Percentiles rank a stretch among this genome's conserved stretches.
phyloP scores from a whole-genome alignment of 176 grass and related monocot species.

The Urochloa ruziziensis region DNA sequence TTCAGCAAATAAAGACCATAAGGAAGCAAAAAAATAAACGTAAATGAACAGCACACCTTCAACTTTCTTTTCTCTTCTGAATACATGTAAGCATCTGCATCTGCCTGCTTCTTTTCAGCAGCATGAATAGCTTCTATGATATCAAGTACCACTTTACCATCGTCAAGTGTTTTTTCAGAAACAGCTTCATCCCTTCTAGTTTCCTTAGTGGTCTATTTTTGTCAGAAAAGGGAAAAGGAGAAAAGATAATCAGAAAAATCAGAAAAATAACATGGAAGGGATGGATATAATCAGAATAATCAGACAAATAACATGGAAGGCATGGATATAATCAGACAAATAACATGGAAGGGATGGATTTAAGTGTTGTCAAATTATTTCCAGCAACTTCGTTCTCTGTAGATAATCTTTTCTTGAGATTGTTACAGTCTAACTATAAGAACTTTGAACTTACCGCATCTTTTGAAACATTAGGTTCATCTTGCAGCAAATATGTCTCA shows the following conservation, averaged over 20 bases:
- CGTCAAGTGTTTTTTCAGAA: constrained; percentile 37
- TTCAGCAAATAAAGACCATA: constrained; percentile 12
- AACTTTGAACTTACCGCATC: constrained; percentile 34
- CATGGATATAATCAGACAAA: constrained; percentile 3
- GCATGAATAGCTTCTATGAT: constrained; percentile 94
- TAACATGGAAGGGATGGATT: neutral
- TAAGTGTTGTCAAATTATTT: constrained; percentile 12
- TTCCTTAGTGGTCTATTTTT: constrained; percentile 37
- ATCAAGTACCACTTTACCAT: constrained; percentile 74
- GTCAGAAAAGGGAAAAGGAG: neutral
- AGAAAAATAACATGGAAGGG: constrained; percentile 1
- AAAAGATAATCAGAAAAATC: constrained; percentile 7
- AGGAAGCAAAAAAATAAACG: neutral
- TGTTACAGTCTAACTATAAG: constrained; percentile 2
- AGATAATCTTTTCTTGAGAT: neutral
- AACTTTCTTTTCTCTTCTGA: constrained; percentile 96
- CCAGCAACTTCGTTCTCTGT: constrained; percentile 3
- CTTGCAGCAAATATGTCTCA: constrained; percentile 79
- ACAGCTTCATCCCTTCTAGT: constrained; percentile 29
- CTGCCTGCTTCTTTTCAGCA: constrained; percentile 91
- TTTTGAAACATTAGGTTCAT: constrained; percentile 39
- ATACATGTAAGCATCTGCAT: constrained; percentile 84
- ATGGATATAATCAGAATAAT: constrained; percentile 7
- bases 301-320: constrained; percentile 1
- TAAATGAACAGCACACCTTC: constrained; percentile 59